Percentiles rank a stretch among this genome's conserved stretches.
Conservation (phyloP, 306 rosid species). For the Coriaria nepalensis region DNA sequence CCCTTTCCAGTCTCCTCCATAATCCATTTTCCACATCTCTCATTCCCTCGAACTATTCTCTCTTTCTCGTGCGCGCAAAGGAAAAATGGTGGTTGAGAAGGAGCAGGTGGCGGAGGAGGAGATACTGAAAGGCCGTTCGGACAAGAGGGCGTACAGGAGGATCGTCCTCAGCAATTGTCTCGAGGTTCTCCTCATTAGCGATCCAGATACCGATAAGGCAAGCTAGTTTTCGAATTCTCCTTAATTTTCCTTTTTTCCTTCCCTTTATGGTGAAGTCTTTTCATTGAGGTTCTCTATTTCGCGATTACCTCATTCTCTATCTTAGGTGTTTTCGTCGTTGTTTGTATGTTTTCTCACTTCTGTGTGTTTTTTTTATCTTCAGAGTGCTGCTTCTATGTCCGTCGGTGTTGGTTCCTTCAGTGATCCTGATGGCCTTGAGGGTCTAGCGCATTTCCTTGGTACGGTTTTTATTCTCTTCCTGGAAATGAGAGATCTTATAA, state of each 20-base stretch:
- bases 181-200: constrained; percentile 64
- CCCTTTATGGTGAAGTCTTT: neutral
- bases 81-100: constrained; percentile 42
- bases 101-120: constrained; percentile 27
- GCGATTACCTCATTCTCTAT: neutral
- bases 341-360: neutral
- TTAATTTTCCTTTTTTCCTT: neutral
- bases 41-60: no score
- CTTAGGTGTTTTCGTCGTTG: neutral
- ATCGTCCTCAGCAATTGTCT: constrained; percentile 66
- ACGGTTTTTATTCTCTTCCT: neutral
- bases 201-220: constrained; percentile 87
- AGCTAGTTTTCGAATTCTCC: neutral
- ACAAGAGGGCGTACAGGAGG: constrained; percentile 61
- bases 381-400: constrained; percentile 97
- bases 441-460: constrained; percentile 98
- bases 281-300: neutral
- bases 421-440: constrained; percentile 82
- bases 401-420: constrained; percentile 77
- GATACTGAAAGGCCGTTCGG: constrained; percentile 61
- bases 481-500: no score
- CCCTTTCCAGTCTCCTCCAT: no score
- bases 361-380: constrained; percentile 1
- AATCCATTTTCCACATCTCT: no score
- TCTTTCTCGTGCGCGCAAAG: no score